These are phyloP conservation scores for Silene conica DNA, from an alignment of 148 eudicot species.

Conservation along the genomic window DNA sequence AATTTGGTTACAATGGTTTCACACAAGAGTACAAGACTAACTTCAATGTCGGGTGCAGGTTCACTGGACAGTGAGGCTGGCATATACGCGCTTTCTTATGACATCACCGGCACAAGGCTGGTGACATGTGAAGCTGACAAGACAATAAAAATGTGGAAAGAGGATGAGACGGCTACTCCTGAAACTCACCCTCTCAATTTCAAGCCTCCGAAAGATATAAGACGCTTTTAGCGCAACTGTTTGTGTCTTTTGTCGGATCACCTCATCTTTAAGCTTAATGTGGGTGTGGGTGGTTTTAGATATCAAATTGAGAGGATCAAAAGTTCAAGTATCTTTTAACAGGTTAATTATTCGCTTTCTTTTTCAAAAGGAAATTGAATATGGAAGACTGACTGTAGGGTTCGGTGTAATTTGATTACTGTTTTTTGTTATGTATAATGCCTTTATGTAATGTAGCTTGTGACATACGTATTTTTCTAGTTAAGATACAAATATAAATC, in stretches of 20 bases:
- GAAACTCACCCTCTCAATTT: slow-evolving; percentile 89
- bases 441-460: no score
- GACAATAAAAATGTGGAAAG: slow-evolving; percentile 99
- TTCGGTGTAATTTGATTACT: no score
- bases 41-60: slow-evolving; percentile 39
- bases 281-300: background rate
- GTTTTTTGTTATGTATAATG: no score
- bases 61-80: slow-evolving; percentile 97
- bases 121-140: slow-evolving; percentile 97
- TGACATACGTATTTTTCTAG: no score
- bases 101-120: slow-evolving; percentile 75
- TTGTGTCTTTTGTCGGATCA: background rate
- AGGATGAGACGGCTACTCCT: slow-evolving; percentile 88
- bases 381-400: no score
- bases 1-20: no score
- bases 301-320: no score
- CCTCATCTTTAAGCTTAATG: background rate
- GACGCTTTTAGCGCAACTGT: slow-evolving; percentile 50
- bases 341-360: no score
- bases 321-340: background rate
- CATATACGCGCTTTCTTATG: slow-evolving; percentile 72
- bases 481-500: no score
- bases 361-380: no score
- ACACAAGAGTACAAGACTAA: background rate
- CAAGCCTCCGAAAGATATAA: slow-evolving; percentile 91